Evolutionary conservation across 1,284 basidiomycete genomes (phyloP).

Genomic region (Hypsizygus ulmarius): DNA sequence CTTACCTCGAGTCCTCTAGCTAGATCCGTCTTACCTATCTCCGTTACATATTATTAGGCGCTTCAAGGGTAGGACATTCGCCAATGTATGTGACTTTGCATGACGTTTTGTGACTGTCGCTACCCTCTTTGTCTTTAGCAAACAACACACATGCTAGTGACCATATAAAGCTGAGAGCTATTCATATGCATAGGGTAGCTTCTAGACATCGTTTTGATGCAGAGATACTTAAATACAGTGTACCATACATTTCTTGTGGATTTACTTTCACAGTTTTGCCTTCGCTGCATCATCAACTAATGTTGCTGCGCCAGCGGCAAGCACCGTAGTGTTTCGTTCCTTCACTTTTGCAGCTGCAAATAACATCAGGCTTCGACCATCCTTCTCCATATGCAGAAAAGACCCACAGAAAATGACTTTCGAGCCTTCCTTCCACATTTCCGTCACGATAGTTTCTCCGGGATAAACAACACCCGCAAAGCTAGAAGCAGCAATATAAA

Average conservation of each 20-base stretch:
- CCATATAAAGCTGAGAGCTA: no score
- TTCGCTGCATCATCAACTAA: slow-evolving; percentile 46
- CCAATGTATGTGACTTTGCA: no score
- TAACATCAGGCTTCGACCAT: not conserved
- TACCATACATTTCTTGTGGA: not conserved
- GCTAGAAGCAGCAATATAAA: slow-evolving; percentile 32
- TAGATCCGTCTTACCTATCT: no score
- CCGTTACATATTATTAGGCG: no score
- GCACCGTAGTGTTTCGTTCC: slow-evolving; percentile 66
- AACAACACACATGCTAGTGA: no score
- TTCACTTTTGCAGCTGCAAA: slow-evolving; percentile 71
- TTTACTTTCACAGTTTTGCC: slow-evolving; percentile 54
- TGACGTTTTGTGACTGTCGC: no score
- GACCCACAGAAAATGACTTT: slow-evolving; percentile 88
- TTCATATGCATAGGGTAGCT: no score
- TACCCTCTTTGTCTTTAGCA: no score
- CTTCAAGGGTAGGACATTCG: no score
- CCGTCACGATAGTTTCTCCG: slow-evolving; percentile 90
- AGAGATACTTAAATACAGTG: not conserved
- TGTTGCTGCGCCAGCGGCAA: slow-evolving; percentile 77
- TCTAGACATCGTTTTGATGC: no score
- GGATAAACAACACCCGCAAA: slow-evolving; percentile 93
- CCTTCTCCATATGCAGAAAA: not conserved
- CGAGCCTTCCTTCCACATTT: slow-evolving; percentile 96
- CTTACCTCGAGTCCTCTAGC: no score